Percentiles rank a stretch among this genome's conserved stretches.
Evolutionary conservation across 2,329 filamentous ascomycete genomes (phyloP).

Genomic region (Colletotrichum sp.): DNA sequence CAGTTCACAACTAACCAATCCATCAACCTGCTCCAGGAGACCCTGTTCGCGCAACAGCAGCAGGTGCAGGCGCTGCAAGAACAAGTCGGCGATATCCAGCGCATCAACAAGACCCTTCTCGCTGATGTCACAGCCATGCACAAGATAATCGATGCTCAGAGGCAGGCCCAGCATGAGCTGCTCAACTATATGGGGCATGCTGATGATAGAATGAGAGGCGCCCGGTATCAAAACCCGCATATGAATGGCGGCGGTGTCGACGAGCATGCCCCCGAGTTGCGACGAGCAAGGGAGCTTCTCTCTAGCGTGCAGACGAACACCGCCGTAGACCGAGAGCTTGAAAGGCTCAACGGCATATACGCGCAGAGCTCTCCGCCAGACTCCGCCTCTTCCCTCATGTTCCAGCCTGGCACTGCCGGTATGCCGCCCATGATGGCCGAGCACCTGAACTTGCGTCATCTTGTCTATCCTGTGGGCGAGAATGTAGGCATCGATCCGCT

Average conservation of each 20-base stretch:
- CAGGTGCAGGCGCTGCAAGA: constrained; percentile 89
- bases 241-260: constrained; percentile 45
- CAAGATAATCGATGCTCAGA: constrained; percentile 63
- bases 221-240: constrained; percentile 38
- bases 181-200: constrained; percentile 58
- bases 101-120: constrained; percentile 65
- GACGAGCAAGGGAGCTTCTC: constrained; percentile 60
- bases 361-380: constrained; percentile 57
- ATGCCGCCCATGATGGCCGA: constrained; percentile 52
- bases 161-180: constrained; percentile 62
- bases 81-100: constrained; percentile 77
- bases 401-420: constrained; percentile 47
- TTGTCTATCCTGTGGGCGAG: constrained; percentile 90
- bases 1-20: constrained; percentile 83
- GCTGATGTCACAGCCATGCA: constrained; percentile 66
- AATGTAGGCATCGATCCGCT: constrained; percentile 94
- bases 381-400: constrained; percentile 59
- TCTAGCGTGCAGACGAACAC: constrained; percentile 56
- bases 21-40: constrained; percentile 86
- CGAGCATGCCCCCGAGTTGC: constrained; percentile 56
- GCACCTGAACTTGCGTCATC: constrained; percentile 61
- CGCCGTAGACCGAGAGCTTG: constrained; percentile 58
- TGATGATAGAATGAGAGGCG: constrained; percentile 48
- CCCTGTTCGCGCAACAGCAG: constrained; percentile 87
- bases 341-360: constrained; percentile 59